These are phyloP conservation scores for Beauveria scarabaeidicola DNA, from an alignment of 2,329 filamentous ascomycete species.

Conservation along the genomic window DNA sequence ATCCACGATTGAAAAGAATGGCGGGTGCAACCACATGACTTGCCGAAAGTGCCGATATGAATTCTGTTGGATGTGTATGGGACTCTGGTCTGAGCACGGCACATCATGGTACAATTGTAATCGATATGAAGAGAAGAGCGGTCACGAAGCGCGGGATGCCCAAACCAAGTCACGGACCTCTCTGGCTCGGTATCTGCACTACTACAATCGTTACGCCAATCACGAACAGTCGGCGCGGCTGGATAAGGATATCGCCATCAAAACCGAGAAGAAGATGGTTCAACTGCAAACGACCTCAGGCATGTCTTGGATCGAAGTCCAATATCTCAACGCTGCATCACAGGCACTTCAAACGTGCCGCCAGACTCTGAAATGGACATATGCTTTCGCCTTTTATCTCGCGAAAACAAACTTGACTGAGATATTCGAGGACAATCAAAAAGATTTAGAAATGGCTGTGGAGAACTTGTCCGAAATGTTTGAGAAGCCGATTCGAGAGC, in stretches of 20 bases:
- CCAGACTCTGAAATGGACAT: slow-evolving; percentile 99
- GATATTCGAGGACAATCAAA: slow-evolving; percentile 98
- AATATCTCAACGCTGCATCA: slow-evolving; percentile 89
- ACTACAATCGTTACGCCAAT: slow-evolving; percentile 98
- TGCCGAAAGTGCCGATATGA: slow-evolving; percentile 93
- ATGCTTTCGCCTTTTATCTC: slow-evolving; percentile 97
- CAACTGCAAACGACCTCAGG: slow-evolving; percentile 87
- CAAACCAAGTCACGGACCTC: slow-evolving; percentile 87
- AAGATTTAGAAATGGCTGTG: slow-evolving; percentile 93
- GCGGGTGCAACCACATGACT: slow-evolving; percentile 96
- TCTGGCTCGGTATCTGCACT: slow-evolving; percentile 92
- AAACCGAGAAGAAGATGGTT: slow-evolving; percentile 99
- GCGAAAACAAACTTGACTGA: slow-evolving; percentile 89
- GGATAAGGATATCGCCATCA: slow-evolving; percentile 90
- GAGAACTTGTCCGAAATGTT: slow-evolving; percentile 99
- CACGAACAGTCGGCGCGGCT: slow-evolving; percentile 96
- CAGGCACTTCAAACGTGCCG: slow-evolving; percentile 91
- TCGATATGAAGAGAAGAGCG: slow-evolving; percentile 91
- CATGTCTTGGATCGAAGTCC: slow-evolving; percentile 98
- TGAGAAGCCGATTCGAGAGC: slow-evolving; percentile 85
- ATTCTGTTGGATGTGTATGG: slow-evolving; percentile 99
- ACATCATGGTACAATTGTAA: slow-evolving; percentile 99
- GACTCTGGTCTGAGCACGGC: slow-evolving; percentile 94
- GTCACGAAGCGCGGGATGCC: slow-evolving; percentile 78
- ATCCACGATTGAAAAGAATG: slow-evolving; percentile 98